These are phyloP conservation scores for Cucurbita maxima DNA, from an alignment of 306 rosid species.

Conservation along the genomic window DNA sequence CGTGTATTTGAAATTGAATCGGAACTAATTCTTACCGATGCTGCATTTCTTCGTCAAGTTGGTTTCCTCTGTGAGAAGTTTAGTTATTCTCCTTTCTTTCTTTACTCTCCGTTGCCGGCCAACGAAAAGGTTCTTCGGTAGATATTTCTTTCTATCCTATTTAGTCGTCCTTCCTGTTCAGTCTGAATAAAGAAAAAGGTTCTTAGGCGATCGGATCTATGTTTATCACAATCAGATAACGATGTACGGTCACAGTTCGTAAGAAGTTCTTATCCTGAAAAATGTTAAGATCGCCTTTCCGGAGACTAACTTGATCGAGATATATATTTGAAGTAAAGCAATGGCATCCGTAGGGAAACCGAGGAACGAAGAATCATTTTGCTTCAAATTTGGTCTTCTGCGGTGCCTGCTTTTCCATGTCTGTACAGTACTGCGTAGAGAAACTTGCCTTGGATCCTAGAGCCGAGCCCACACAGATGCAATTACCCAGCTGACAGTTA, in stretches of 20 bases:
- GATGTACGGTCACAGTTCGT: not conserved
- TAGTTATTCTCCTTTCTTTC: not conserved
- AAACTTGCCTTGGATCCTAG: not conserved
- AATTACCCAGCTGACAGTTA: conserved; percentile 12
- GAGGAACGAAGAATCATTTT: conserved; percentile 13
- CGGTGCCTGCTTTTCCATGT: not conserved
- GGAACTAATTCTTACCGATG: not conserved
- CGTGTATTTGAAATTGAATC: not conserved
- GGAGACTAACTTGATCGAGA: not conserved
- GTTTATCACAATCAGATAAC: not conserved
- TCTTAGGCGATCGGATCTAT: not conserved
- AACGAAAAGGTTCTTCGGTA: not conserved
- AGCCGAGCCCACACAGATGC: conserved; percentile 7
- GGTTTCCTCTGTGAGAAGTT: not conserved
- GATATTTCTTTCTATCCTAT: not conserved
- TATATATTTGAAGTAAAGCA: not conserved
- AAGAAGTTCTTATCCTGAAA: not conserved
- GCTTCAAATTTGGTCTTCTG: conserved; percentile 10
- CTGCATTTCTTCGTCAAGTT: not conserved
- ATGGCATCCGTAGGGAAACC: not conserved
- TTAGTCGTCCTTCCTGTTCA: not conserved
- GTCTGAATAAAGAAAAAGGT: not conserved
- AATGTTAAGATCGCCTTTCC: not conserved
- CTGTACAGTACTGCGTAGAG: not conserved
- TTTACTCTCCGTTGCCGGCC: not conserved